These are phyloP conservation scores for Micromonas pusilla DNA, from an alignment of 139 green algal genomes.

Conservation along the genomic window DNA sequence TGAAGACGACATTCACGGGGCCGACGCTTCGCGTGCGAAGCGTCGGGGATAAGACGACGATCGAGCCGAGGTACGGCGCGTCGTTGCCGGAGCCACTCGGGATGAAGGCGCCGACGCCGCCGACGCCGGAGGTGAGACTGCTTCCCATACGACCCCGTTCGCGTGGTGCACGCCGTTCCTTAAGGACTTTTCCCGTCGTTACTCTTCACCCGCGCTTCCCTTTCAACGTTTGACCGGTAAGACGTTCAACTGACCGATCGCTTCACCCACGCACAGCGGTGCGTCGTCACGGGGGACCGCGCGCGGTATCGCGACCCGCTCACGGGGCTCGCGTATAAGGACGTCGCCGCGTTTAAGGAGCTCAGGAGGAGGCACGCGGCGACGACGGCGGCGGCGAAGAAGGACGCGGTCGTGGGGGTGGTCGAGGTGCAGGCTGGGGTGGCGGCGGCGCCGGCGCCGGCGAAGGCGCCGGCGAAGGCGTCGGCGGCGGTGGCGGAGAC, in stretches of 20 bases:
- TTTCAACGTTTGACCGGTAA: no score
- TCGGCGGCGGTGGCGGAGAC: no score
- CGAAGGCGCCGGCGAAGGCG: no score
- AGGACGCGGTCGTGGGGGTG: background rate
- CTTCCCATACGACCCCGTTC: no score
- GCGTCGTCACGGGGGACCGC: constrained; percentile 9
- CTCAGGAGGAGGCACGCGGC: background rate
- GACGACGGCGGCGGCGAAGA: background rate
- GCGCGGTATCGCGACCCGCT: constrained; percentile 8
- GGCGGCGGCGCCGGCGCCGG: background rate
- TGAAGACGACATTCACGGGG: constrained; percentile 31
- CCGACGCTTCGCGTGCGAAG: constrained; percentile 4
- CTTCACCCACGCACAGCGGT: no score
- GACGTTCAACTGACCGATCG: no score
- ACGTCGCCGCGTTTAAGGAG: constrained; percentile 16
- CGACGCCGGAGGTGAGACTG: background rate
- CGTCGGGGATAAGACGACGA: background rate
- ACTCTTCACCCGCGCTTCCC: no score
- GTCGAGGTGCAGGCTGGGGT: background rate
- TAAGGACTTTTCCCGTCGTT: no score
- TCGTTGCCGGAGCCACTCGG: background rate
- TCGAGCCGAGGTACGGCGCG: background rate
- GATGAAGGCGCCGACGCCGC: background rate
- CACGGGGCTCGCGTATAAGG: background rate
- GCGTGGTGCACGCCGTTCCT: no score